Evolutionary conservation across 305 asterid genomes (phyloP), one percentile per base, ranked within the genome.

Genomic region (Rubia tinctorum): DNA sequence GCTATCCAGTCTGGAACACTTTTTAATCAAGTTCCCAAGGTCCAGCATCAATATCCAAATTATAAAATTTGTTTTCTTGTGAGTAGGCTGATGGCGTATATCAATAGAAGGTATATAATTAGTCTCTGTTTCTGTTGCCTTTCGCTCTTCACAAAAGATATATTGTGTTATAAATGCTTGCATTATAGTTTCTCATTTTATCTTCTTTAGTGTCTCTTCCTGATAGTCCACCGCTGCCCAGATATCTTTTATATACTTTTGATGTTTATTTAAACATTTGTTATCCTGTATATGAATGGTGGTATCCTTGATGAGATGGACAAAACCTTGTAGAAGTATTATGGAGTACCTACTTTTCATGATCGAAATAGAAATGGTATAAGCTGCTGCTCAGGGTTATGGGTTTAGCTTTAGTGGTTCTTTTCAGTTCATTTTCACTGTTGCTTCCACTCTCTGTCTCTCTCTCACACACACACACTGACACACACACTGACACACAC

Each of bases 41-140:
- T 88, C 80, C 95, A 76, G 71, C 83, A 69, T 47, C 88, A 45
- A 75, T 90, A 91, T 81, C 98, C 99, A 62, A 85, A 84, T 80
- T 85, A 88, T 81, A 94, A 95, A 76, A 82, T 94, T 67, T 90
- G 99, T 80, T 91, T 76, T 76, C 84, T 84, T 53, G 92, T 95
- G 73, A 94, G 89, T 86, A 86, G 87, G 82, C 97, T 94, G 59
- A 88, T 88, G 92, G 79, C 91, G 78, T 89, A 88, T 82, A 82
- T 94, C 81, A 86, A 92, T 79, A 94, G 88, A 86, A 89, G 95
- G 99, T 90, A 44, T 77, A 78, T 47, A 39, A 60, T 56, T 63
- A 68, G 75, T 69, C 69, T 67, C 73, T 78, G 68, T 70, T 73
- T 69, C 76, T 51, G 30, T 17, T 61, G 64, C 27, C 22, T 59